Evolutionary conservation across 495 filamentous ascomycete species (phyloP).

Genomic region (Neurospora sp.): DNA sequence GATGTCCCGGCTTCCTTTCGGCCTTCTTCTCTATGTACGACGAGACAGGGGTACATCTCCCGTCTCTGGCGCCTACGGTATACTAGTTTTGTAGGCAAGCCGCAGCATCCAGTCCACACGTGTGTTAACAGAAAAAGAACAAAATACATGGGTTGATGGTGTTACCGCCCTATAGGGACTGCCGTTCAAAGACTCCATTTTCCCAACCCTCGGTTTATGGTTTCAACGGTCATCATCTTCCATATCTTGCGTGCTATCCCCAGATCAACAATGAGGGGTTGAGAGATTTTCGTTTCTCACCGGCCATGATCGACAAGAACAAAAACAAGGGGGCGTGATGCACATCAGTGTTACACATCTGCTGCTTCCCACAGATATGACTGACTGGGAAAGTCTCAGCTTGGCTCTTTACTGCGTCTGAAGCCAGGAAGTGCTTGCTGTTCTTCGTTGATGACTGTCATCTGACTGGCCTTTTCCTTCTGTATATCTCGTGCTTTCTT

Average conservation of each 20-base stretch:
- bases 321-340: neutral
- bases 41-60: neutral
- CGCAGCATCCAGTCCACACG: neutral
- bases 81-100: neutral
- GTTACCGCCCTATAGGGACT: neutral
- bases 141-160: neutral
- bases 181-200: neutral
- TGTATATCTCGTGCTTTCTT: neutral
- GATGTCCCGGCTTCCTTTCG: neutral
- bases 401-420: neutral
- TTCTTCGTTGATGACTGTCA: neutral
- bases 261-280: neutral
- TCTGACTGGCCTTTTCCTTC: neutral
- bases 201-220: neutral
- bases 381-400: neutral
- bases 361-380: neutral
- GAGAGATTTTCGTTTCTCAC: neutral
- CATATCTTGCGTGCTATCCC: neutral
- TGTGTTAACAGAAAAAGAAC: neutral
- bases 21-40: neutral
- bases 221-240: neutral
- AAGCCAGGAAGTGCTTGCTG: neutral
- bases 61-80: neutral
- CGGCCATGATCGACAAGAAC: neutral
- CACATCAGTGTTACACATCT: neutral